phyloP scores from a whole-genome alignment of 345 rosid genomes.

The Hypericum androsaemum region DNA sequence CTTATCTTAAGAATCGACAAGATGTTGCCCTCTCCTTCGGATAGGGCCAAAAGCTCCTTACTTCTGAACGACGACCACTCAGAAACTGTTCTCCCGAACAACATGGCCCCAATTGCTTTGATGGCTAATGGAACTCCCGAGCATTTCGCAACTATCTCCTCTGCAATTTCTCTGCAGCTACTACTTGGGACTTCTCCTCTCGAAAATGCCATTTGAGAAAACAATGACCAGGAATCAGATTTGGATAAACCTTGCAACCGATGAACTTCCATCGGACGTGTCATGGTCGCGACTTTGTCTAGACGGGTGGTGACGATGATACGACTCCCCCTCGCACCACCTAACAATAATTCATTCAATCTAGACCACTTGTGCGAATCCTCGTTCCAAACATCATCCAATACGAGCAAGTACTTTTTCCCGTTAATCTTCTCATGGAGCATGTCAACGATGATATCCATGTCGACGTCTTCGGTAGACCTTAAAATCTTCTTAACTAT shows the following conservation, averaged over 20 bases:
- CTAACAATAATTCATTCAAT: not conserved
- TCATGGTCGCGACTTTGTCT: not conserved
- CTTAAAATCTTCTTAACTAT: conserved; percentile 8
- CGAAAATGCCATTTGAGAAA: not conserved
- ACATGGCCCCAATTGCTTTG: conserved; percentile 12
- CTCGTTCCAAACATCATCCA: conserved; percentile 16
- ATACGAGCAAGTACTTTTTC: conserved; percentile 11
- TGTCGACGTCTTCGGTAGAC: conserved; percentile 1
- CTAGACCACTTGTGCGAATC: not conserved
- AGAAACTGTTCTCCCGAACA: not conserved
- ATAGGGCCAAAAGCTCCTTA: conserved; percentile 19
- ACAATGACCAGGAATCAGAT: not conserved
- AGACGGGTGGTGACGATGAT: conserved; percentile 13
- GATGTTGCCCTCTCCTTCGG: not conserved
- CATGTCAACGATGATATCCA: conserved; percentile 2
- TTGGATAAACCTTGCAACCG: not conserved
- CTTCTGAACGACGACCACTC: conserved; percentile 12
- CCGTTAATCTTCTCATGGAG: not conserved
- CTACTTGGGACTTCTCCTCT: not conserved
- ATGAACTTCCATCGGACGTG: not conserved
- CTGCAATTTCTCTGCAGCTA: conserved; percentile 5
- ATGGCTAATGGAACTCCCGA: conserved; percentile 20
- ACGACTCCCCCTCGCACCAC: conserved; percentile 11
- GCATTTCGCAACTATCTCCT: conserved; percentile 24
- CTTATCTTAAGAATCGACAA: conserved; percentile 13